These are phyloP conservation scores for Hericium erinaceus DNA, from an alignment of 768 basidiomycete genomes.

Conservation along the genomic window DNA sequence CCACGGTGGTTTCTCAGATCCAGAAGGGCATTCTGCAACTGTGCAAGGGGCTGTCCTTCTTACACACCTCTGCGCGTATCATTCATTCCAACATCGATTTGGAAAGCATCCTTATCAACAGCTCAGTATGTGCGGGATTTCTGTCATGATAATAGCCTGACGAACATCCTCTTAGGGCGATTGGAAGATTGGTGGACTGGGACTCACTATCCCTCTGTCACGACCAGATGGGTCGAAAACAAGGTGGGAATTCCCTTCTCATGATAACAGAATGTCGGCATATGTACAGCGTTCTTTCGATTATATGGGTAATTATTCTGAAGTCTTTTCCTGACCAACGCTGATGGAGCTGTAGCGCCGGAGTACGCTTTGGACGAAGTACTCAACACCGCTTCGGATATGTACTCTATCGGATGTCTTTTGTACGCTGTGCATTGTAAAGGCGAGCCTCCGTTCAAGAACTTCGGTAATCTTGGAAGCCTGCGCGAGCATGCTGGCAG, in stretches of 20 bases:
- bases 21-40: slow-evolving; percentile 95
- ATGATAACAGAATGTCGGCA: slow-evolving; percentile 68
- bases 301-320: slow-evolving; percentile 64
- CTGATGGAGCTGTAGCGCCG: slow-evolving; percentile 49
- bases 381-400: slow-evolving; percentile 80
- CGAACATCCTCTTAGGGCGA: slow-evolving; percentile 58
- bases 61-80: slow-evolving; percentile 85
- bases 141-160: slow-evolving; percentile 4
- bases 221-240: slow-evolving; percentile 62
- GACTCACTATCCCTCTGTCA: slow-evolving; percentile 72
- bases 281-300: slow-evolving; percentile 90
- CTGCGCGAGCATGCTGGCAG: slow-evolving; percentile 64
- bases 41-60: slow-evolving; percentile 81
- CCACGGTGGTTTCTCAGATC: slow-evolving; percentile 40
- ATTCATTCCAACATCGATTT: slow-evolving; percentile 89
- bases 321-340: no score
- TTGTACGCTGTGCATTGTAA: slow-evolving; percentile 89
- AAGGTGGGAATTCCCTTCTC: slow-evolving; percentile 86
- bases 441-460: slow-evolving; percentile 80
- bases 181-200: slow-evolving; percentile 93
- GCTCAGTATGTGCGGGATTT: slow-evolving; percentile 49
- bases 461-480: slow-evolving; percentile 63
- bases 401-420: slow-evolving; percentile 87
- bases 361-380: slow-evolving; percentile 92
- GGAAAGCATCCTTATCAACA: slow-evolving; percentile 84